A percentile compares a stretch with the other conserved stretches of the same genome.
phyloP scores from a whole-genome alignment of 1,284 basidiomycete genomes.

The Cerrena zonata region DNA sequence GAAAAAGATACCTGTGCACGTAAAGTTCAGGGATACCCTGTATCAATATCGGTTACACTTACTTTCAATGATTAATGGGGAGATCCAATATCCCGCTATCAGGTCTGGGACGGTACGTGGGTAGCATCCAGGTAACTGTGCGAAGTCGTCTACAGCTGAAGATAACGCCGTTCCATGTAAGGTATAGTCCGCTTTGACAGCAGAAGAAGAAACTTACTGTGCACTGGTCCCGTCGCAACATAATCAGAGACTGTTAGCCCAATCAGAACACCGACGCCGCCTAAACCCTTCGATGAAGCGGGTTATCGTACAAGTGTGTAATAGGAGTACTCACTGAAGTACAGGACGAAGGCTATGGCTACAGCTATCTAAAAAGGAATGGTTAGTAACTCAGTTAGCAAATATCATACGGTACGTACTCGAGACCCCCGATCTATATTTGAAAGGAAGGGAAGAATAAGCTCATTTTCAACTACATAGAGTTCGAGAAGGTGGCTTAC shows the following conservation, averaged over 20 bases:
- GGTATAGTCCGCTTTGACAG: no score
- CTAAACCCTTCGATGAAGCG: background rate
- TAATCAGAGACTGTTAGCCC: background rate
- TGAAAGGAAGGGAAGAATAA: no score
- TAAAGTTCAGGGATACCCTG: background rate
- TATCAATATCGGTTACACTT: background rate
- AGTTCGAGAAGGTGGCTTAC: background rate
- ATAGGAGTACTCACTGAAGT: background rate
- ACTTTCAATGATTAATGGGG: conserved; percentile 5
- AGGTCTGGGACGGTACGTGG: background rate
- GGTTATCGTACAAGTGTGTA: background rate
- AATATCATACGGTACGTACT: background rate
- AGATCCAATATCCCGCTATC: conserved; percentile 3
- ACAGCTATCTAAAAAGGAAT: background rate
- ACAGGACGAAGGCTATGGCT: background rate
- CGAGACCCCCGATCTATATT: background rate
- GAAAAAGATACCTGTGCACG: conserved; percentile 1
- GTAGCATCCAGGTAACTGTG: conserved; percentile 2
- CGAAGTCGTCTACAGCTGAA: background rate
- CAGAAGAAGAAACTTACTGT: background rate
- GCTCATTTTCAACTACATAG: background rate
- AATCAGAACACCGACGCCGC: background rate
- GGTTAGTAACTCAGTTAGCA: no score
- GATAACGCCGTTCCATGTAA: no score
- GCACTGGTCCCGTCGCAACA: background rate